Conservation (phyloP, 257 asterid species). For the Salvia miltiorrhiza region DNA sequence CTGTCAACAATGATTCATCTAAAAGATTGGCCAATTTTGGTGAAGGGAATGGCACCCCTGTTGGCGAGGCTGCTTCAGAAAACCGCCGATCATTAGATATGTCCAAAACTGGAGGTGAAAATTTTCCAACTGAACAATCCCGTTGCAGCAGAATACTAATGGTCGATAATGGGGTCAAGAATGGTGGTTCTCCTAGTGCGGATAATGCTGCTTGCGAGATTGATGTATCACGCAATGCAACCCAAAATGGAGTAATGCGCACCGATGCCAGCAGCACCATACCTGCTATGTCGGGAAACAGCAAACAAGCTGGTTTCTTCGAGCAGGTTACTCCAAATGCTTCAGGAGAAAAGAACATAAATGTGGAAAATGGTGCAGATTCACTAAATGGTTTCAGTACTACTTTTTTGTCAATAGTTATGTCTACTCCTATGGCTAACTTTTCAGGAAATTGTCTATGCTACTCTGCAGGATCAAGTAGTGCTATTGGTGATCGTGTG, state of each 20-base stretch:
- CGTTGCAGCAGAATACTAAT: constrained; percentile 29
- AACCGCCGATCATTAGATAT: constrained; percentile 32
- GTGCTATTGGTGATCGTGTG: constrained; percentile 27
- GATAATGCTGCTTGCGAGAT: constrained; percentile 26
- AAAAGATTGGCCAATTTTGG: constrained; percentile 26
- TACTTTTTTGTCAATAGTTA: not conserved
- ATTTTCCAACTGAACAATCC: constrained; percentile 33
- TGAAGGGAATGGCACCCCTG: constrained; percentile 36
- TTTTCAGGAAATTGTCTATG: constrained; percentile 16
- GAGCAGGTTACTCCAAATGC: constrained; percentile 36
- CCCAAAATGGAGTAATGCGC: constrained; percentile 35
- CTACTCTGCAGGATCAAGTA: constrained; percentile 35
- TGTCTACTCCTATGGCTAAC: constrained; percentile 4
- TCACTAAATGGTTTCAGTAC: not conserved
- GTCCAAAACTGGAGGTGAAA: constrained; percentile 35
- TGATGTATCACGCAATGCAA: constrained; percentile 22
- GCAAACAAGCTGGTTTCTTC: constrained; percentile 37
- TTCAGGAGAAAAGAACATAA: constrained; percentile 25
- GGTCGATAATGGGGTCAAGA: constrained; percentile 29
- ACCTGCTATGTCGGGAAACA: constrained; percentile 31
- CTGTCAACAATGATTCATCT: constrained; percentile 26
- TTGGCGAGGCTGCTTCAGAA: constrained; percentile 28
- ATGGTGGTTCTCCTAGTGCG: constrained; percentile 30
- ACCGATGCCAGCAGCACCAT: constrained; percentile 29
- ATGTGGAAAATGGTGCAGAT: constrained; percentile 37